Evolutionary conservation across 495 filamentous ascomycete species (phyloP).

Genomic region (Cercophora scortea): DNA sequence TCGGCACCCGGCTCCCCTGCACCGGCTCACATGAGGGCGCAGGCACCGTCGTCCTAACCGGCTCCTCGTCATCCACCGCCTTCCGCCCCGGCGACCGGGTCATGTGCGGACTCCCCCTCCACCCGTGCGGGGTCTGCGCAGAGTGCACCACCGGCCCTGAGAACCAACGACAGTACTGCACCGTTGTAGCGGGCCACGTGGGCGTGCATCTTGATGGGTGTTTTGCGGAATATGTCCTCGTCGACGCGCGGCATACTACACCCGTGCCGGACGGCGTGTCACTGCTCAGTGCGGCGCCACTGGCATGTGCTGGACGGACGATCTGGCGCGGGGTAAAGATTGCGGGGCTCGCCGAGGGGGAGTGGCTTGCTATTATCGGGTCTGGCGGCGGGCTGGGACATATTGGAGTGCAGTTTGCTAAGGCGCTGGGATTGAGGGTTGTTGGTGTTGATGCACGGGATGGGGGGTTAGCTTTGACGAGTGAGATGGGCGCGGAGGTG

Average conservation of each 20-base stretch:
- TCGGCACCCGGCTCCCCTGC: constrained; percentile 34
- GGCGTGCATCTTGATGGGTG: constrained; percentile 43
- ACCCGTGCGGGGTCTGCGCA: constrained; percentile 40
- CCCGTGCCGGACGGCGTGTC: constrained; percentile 39
- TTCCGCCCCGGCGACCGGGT: constrained; percentile 44
- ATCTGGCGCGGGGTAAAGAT: constrained; percentile 42
- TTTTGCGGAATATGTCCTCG: constrained; percentile 46
- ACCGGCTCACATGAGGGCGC: constrained; percentile 53
- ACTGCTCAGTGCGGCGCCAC: constrained; percentile 44
- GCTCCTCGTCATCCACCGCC: constrained; percentile 21
- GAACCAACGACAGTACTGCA: constrained; percentile 40
- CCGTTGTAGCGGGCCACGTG: constrained; percentile 14
- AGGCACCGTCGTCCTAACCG: constrained; percentile 45
- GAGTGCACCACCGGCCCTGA: constrained; percentile 36
- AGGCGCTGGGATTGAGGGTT: constrained; percentile 41
- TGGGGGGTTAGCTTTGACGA: constrained; percentile 38
- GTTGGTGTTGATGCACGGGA: constrained; percentile 51
- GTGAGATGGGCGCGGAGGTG: constrained; percentile 37
- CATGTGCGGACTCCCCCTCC: constrained; percentile 39
- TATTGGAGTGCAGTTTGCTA: constrained; percentile 48
- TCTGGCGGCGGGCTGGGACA: constrained; percentile 54
- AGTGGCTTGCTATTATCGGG: constrained; percentile 46
- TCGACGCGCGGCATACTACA: constrained; percentile 36
- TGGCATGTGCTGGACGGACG: constrained; percentile 52
- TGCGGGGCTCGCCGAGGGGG: constrained; percentile 34